These are phyloP conservation scores for Strobilomyces confusus DNA, from an alignment of 768 basidiomycete species.

Conservation along the genomic window DNA sequence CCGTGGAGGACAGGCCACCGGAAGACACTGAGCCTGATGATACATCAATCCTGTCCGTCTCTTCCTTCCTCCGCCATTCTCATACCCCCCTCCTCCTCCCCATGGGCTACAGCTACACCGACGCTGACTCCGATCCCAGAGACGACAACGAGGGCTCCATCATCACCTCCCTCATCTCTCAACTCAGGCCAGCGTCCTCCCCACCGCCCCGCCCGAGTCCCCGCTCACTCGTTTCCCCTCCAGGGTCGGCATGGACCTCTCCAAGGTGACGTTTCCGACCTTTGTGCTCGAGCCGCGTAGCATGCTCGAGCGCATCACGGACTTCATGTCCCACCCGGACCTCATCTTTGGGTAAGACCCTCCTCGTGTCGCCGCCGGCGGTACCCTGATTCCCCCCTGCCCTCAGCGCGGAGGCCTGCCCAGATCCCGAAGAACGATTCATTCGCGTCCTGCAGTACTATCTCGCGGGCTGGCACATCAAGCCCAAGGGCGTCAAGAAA, in stretches of 20 bases:
- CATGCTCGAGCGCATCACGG: constrained; percentile 97
- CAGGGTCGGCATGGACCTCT: constrained; percentile 96
- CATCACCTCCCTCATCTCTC: constrained; percentile 81
- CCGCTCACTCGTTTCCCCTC: constrained; percentile 8
- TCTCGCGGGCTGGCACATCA: constrained; percentile 99
- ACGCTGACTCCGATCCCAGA: constrained; percentile 45
- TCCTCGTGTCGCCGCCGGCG: constrained; percentile 13
- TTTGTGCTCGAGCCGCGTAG: constrained; percentile 97
- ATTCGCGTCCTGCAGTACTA: constrained; percentile 90
- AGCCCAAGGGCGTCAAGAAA: constrained; percentile 99
- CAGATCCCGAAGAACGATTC: constrained; percentile 86
- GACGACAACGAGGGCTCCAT: constrained; percentile 94
- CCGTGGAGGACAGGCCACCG: constrained; percentile 65
- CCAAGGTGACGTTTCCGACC: constrained; percentile 87
- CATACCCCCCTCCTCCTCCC: constrained; percentile 4
- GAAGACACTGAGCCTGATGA: constrained; percentile 87
- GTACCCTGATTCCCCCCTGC: constrained; percentile 19
- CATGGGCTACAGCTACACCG: constrained; percentile 31
- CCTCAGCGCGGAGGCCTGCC: constrained; percentile 69
- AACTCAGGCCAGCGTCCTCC: constrained; percentile 59
- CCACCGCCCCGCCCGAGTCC: neutral
- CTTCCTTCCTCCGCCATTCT: constrained; percentile 29
- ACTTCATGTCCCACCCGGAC: constrained; percentile 99
- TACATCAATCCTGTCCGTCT: constrained; percentile 79
- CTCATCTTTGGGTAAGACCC: constrained; percentile 84